phyloP scores from a whole-genome alignment of 495 filamentous ascomycete species.

The Podospora comata region DNA sequence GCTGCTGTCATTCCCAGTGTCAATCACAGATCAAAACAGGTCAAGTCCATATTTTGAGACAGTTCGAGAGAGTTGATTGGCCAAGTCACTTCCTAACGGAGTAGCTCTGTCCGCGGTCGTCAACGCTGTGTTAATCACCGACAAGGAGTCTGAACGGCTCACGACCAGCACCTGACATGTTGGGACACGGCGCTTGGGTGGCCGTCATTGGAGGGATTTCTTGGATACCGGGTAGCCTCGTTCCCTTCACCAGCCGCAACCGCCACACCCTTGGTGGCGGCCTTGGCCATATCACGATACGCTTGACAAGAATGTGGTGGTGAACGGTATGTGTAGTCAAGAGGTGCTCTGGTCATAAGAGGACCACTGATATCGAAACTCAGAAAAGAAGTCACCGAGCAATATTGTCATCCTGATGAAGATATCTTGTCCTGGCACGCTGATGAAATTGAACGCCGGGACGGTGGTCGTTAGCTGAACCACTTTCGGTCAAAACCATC shows the following conservation, averaged over 20 bases:
- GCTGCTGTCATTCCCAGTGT: not conserved
- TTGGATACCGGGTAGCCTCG: not conserved
- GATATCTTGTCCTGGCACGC: no score
- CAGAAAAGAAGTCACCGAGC: no score
- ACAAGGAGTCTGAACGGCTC: not conserved
- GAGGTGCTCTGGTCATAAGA: no score
- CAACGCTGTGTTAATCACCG: constrained; percentile 1
- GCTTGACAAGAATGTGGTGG: not conserved
- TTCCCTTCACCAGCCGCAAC: not conserved
- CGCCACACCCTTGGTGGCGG: not conserved
- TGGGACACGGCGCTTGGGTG: not conserved
- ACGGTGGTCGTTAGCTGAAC: no score
- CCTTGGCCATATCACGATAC: not conserved
- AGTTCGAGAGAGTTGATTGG: constrained; percentile 7
- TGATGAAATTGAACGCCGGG: no score
- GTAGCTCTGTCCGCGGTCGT: constrained; percentile 11
- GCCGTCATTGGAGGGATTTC: not conserved
- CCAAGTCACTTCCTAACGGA: constrained; percentile 11
- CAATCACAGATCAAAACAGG: not conserved
- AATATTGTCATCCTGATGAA: no score
- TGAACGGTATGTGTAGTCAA: no score
- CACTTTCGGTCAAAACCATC: no score
- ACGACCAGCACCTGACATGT: not conserved
- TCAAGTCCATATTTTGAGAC: not conserved
- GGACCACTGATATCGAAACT: no score